phyloP scores from a whole-genome alignment of 176 grass and related monocot genomes.

The Hsuehochloa calcarea region DNA sequence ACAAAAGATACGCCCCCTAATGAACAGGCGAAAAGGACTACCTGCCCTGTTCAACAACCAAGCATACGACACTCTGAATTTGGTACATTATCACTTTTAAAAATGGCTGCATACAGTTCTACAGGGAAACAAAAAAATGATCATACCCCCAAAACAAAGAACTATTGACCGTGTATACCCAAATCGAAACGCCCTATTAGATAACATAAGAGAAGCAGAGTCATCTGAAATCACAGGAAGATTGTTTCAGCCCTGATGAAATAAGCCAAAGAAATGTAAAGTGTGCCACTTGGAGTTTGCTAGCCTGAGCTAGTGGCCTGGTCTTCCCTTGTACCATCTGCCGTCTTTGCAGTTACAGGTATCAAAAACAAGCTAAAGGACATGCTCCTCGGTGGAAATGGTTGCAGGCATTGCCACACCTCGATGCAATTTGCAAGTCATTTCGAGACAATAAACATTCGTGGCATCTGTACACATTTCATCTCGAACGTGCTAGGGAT shows the following conservation, averaged over 20 bases:
- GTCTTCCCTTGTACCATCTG: conserved; percentile 7
- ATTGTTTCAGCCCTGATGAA: conserved; percentile 36
- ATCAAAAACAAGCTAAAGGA: conserved; percentile 33
- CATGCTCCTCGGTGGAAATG: not conserved
- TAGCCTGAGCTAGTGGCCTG: not conserved
- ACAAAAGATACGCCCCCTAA: not conserved
- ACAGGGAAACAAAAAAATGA: conserved; percentile 33
- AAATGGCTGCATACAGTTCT: conserved; percentile 22
- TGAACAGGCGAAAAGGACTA: conserved; percentile 8
- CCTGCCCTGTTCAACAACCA: conserved; percentile 21
- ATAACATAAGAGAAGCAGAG: conserved; percentile 23
- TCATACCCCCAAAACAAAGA: conserved; percentile 17
- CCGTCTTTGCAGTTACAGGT: conserved; percentile 18
- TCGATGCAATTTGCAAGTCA: not conserved
- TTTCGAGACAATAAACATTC: conserved; percentile 31
- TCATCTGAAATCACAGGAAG: conserved; percentile 21
- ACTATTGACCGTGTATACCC: not conserved
- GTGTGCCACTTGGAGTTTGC: conserved; percentile 17
- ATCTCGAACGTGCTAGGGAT: conserved; percentile 43
- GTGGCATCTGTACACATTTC: conserved; percentile 37
- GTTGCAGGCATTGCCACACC: not conserved
- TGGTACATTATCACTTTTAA: conserved; percentile 29
- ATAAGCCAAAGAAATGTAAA: conserved; percentile 25
- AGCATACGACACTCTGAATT: not conserved
- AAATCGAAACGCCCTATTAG: not conserved